Evolutionary conservation across 148 eudicot genomes (phyloP), one percentile per base, ranked within the genome.

Genomic region (Camellia japonica): DNA sequence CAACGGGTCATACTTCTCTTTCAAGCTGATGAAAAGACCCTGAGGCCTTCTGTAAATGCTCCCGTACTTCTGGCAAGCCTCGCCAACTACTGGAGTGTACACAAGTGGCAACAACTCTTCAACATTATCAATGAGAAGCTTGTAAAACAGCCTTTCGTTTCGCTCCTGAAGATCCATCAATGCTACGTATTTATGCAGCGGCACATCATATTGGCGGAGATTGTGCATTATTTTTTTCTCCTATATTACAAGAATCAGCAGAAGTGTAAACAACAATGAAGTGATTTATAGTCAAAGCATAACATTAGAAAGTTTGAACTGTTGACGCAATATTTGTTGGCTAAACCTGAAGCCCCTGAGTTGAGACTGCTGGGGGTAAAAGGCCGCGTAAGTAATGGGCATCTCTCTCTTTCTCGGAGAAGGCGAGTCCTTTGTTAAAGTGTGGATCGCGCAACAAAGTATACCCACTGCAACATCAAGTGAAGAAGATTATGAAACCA

Each of bases 101-200:
- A 96, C 98, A 69, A 92, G 79, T 13, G 99, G 99, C 62, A 96
- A 86, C 60, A 96, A 81, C 75, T 96, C 99, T 87, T 96, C 99
- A 43, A 96, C 99, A 84, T 95, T 86, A 83, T 95, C 99, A 23
- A 95, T 86, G 38, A 95, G 94, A 81, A 95, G 90, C 87, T 95
- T 96, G 84, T 93, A 96, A 77, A 96, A 96, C 47, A 96, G 84
- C 85, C 86, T 91, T 78, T 91, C 97, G 63, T 95, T 95, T 86
- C 93, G 90, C 87, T 95, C 99, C 94, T 93, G 99, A 84, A 96
- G 95, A 79, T 96, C 99, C 88, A 96, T 91, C 99, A 96, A 80
- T 58, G 99, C 95, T 79, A 89, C 80, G 65, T 92, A 96, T 84
- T 81, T 89, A 18, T 96, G 98, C 91, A 96, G 80, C 54, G 99